Conservation (phyloP, 2,329 filamentous ascomycete genomes). For the Fusarium praegraminearum region DNA sequence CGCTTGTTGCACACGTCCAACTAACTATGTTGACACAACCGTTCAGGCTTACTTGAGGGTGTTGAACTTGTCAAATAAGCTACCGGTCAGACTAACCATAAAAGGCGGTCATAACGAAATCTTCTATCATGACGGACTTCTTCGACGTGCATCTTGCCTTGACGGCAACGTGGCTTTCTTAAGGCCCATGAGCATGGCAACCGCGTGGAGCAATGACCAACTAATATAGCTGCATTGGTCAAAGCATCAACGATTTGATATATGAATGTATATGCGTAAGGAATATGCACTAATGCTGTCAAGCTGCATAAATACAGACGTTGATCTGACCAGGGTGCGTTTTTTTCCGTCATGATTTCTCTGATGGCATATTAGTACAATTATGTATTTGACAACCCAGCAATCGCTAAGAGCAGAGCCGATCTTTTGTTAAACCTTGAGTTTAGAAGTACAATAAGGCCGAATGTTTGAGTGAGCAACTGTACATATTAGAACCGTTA, state of each 20-base stretch:
- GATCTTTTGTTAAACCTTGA: conserved; percentile 8
- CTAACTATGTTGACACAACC: not conserved
- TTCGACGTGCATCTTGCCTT: conserved; percentile 5
- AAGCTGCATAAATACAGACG: conserved; percentile 10
- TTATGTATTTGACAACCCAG: conserved; percentile 13
- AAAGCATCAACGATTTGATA: conserved; percentile 6
- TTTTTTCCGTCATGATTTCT: not conserved
- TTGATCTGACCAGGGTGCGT: conserved; percentile 17
- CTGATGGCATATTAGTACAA: conserved; percentile 34
- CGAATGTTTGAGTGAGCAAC: too few species aligned
- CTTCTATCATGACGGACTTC: conserved; percentile 19
- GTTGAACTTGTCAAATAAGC: conserved; percentile 13
- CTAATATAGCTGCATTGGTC: conserved; percentile 23
- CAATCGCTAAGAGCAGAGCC: conserved; percentile 3
- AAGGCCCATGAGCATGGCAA: not conserved
- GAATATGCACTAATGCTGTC: conserved; percentile 10
- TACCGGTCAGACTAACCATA: conserved; percentile 13
- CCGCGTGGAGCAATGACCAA: conserved; percentile 13
- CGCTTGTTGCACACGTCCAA: conserved; percentile 10
- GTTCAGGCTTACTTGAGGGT: conserved; percentile 1
- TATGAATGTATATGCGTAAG: not conserved
- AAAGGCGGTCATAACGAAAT: conserved; percentile 24
- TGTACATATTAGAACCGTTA: not conserved
- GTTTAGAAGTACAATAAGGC: not conserved
- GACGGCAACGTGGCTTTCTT: conserved; percentile 8